Base-by-base conservation (phyloP, 768 basidiomycete species). In the Suillus brevipes region DNA sequence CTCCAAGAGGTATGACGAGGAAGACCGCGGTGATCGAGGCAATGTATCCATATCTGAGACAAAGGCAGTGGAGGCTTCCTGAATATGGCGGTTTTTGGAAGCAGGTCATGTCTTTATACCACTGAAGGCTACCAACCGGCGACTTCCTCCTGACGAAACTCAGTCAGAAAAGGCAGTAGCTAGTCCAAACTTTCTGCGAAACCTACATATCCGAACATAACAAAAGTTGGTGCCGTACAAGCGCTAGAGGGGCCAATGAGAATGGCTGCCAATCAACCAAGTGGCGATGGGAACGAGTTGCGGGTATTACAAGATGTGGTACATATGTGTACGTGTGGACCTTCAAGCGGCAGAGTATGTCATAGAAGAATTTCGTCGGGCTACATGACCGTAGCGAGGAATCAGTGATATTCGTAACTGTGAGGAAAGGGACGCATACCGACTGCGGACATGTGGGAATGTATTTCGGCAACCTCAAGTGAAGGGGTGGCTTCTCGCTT, bases 41-140 rank as follows among this genome's bases (percentile, higher is more conserved):
- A 59, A 59, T 59, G 25, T 59, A 42, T 28, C 58, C 58, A 59
- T 59, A 59, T 59, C 40, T 28, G 58, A 59, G 58, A 31, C 28
- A 59, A 59, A 28, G 25, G 57, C 57, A 12, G 40, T 59, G 40
- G 40, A 59, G 40, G 20, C 58, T 59, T 59, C 42, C 6, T 42
- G 38, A 55, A 59, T 59, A 59, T 59, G 58, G 31, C 53, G 53
- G 12, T 36, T n/a, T 55, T 55, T 34, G 53, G 53, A 59, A 42
- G 1, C 3, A 3, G 28, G 18, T 28, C 28, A 59, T 59, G 58
- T 28, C 40, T 59, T 59, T 59, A 59, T 59, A 59, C 25, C 8
- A 28, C 18, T 42, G 58, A 42, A 42, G 40, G 40, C 40, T 3
- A 16, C 40, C 58, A 42, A 28, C 28, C 28, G 58, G 58, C 28